phyloP scores from a whole-genome alignment of 1,284 basidiomycete genomes.

The Cryptococcus sp. region DNA sequence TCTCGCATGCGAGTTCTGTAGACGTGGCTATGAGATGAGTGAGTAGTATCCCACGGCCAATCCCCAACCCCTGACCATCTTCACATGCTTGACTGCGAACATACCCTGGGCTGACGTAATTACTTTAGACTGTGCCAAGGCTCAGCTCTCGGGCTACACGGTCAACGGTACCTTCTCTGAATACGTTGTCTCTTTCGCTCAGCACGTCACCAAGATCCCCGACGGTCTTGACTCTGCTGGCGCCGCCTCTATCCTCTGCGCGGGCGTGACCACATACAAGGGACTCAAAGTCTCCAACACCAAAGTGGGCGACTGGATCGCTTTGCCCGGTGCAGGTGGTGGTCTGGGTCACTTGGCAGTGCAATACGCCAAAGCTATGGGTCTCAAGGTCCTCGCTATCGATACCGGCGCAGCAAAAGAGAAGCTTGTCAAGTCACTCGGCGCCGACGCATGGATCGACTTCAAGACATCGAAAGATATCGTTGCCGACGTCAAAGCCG shows the following conservation, averaged over 20 bases:
- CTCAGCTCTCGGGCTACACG: constrained; percentile 68
- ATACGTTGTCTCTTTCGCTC: constrained; percentile 62
- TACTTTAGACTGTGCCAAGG: constrained; percentile 61
- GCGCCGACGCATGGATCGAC: constrained; percentile 78
- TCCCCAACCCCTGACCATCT: background rate
- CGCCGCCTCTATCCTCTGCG: constrained; percentile 81
- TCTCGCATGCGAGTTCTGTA: constrained; percentile 73
- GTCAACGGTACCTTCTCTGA: constrained; percentile 82
- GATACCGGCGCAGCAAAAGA: constrained; percentile 74
- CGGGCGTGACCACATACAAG: constrained; percentile 65
- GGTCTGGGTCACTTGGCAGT: constrained; percentile 60
- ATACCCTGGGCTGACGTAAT: constrained; percentile 33
- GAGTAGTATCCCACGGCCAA: constrained; percentile 9
- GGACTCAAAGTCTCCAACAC: constrained; percentile 74
- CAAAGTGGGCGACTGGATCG: constrained; percentile 77
- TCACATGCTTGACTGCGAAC: background rate
- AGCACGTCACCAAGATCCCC: constrained; percentile 73
- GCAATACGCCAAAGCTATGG: constrained; percentile 74
- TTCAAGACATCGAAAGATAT: constrained; percentile 58
- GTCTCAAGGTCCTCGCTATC: constrained; percentile 76
- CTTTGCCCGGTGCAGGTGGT: constrained; percentile 60
- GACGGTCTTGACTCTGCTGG: constrained; percentile 64
- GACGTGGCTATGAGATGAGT: constrained; percentile 63
- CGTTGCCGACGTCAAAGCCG: constrained; percentile 55
- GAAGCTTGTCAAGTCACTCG: constrained; percentile 66